phyloP scores from a whole-genome alignment of 1,284 basidiomycete genomes.

The Ustilago crameri region DNA sequence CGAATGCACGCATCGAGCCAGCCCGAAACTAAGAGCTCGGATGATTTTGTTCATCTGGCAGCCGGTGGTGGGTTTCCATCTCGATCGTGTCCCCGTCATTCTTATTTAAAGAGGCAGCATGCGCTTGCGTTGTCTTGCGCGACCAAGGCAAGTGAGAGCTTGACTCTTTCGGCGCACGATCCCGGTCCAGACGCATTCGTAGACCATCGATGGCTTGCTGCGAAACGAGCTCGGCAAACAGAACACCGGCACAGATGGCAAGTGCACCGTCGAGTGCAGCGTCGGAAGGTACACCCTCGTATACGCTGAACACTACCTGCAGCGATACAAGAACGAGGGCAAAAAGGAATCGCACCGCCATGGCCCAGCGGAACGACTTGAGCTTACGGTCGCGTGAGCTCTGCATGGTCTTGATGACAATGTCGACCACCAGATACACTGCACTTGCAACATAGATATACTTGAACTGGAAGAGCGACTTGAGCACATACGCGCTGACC shows the following conservation, averaged over 20 bases:
- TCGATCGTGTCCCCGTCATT: no score
- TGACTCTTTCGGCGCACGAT: no score
- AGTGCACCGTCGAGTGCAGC: constrained; percentile 32
- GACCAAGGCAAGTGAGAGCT: no score
- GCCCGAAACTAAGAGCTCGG: no score
- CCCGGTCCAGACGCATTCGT: no score
- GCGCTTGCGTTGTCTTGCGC: no score
- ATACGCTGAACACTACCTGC: constrained; percentile 36
- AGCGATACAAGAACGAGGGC: constrained; percentile 24
- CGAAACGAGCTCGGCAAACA: constrained; percentile 30
- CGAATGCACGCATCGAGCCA: no score
- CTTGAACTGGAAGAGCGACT: constrained; percentile 44
- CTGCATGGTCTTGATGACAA: constrained; percentile 45
- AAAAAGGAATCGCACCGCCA: constrained; percentile 27
- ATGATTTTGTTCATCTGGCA: no score
- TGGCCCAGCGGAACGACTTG: constrained; percentile 23
- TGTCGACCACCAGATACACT: constrained; percentile 28
- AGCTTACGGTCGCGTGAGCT: constrained; percentile 7
- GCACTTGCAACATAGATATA: constrained; percentile 44
- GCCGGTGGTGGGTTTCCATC: no score
- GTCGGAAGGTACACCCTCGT: constrained; percentile 16
- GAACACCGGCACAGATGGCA: constrained; percentile 35
- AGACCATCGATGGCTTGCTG: constrained; percentile 28
- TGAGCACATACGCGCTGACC: constrained; percentile 11
- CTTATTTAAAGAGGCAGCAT: no score